Conservation (phyloP, 1,139 yeast genomes). For the Kluyveromyces sp. region DNA sequence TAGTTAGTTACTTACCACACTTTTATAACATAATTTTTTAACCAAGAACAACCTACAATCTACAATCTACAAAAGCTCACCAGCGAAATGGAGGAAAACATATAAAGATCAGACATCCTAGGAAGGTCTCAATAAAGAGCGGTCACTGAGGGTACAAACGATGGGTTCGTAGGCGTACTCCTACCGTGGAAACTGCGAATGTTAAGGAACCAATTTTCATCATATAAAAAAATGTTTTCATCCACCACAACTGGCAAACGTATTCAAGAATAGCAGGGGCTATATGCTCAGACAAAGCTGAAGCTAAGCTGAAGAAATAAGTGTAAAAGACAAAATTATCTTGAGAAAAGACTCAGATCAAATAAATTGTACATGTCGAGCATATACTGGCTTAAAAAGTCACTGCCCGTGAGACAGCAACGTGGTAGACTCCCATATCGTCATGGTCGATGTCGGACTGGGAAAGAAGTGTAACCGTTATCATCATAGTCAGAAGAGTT, state of each 20-base stretch:
- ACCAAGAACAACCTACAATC: background rate
- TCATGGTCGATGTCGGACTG: conserved; percentile 87
- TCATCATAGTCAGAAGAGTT: conserved; percentile 30
- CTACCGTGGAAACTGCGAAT: conserved; percentile 97
- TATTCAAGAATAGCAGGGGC: background rate
- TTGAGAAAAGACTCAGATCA: conserved; percentile 32
- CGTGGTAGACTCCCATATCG: conserved; percentile 57
- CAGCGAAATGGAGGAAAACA: conserved; percentile 1
- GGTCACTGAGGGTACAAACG: conserved; percentile 77
- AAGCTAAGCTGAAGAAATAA: background rate
- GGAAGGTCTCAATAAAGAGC: conserved; percentile 49
- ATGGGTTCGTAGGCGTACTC: conserved; percentile 74
- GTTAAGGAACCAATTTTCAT: conserved; percentile 66
- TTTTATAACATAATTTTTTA: background rate
- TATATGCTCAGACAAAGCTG: background rate
- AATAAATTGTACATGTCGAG: conserved; percentile 35
- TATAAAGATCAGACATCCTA: conserved; percentile 46
- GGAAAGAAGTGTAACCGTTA: conserved; percentile 62
- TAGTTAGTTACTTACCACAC: no score
- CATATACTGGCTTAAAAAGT: conserved; percentile 86
- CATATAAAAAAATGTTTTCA: conserved; percentile 34
- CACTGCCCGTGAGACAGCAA: conserved; percentile 27
- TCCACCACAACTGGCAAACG: background rate
- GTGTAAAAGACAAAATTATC: background rate
- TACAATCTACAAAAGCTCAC: background rate